Base-by-base conservation (phyloP, 2,329 filamentous ascomycete species). In the Xylaria sp. region DNA sequence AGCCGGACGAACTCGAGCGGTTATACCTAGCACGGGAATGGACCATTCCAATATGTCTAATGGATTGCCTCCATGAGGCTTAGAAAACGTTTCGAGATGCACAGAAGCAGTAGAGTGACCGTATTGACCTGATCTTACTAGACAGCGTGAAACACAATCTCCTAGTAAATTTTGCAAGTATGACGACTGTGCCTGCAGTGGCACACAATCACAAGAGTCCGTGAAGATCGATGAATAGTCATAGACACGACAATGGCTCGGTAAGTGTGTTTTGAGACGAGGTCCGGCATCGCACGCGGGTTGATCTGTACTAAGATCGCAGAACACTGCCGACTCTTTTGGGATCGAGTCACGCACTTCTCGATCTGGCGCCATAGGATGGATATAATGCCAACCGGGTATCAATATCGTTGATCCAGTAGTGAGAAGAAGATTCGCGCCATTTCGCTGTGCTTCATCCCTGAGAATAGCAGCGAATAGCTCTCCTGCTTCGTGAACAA, bases 201-300 rank as follows among this genome's bases (percentile, higher is more conserved):
- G 27, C 49, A n/a, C 49, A 33, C 27, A 33, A 6, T 1, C 6
- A 51, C 13, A 51, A 33, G 49, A 33, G 27, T 51, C 49, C 27
- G 49, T 29, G 49, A 51, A 33, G 17, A 51, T 10, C 27, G 49
- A 51, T 17, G 49, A 51, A 33, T 31, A 51, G 49, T 51, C 49
- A 20, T 51, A 51, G 11, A 31, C 27, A 17, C 5, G 2, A 9
- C 49, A 51, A 31, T 51, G 27, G 17, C 27, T 51, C 29, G 49
- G 49, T 51, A 51, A 33, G 29, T 17, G 11, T 51, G 27, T 9
- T 51, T 51, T 51, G 13, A 51, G 49, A 51, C 49, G 27, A 31
- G 49, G 7, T 33, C 49, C 49, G 10, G 27, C 49, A 20, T 27
- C 1, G 10, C 27, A 9, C 2, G 49, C 10, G 27, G 49, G 17